These are phyloP conservation scores for Heliosperma pusillum DNA, from an alignment of 148 eudicot genomes.

Conservation along the genomic window DNA sequence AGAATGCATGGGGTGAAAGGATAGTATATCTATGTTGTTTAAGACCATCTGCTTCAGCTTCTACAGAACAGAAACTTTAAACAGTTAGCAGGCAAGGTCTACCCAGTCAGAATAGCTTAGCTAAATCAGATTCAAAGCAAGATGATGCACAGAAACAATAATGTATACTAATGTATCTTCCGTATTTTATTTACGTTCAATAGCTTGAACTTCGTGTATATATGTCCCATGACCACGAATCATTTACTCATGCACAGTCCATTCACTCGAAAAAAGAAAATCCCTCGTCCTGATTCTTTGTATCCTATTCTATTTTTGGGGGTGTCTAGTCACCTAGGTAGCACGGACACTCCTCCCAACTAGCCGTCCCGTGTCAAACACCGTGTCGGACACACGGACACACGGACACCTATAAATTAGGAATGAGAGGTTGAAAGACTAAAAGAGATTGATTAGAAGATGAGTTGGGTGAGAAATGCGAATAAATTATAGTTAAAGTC, in stretches of 20 bases:
- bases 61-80: slow-evolving; percentile 38
- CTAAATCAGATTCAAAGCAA: not conserved
- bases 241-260: not conserved
- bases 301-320: not conserved
- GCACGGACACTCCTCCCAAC: too few relatives aligned
- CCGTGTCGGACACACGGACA: too few relatives aligned
- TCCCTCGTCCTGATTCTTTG: not conserved
- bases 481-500: too few relatives aligned
- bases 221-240: not conserved
- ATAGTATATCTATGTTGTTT: slow-evolving; percentile 46
- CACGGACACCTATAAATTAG: too few relatives aligned
- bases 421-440: too few relatives aligned
- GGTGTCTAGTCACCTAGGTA: not conserved
- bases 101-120: not conserved
- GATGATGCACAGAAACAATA: not conserved
- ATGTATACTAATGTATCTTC: too few relatives aligned
- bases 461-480: too few relatives aligned
- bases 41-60: slow-evolving; percentile 75
- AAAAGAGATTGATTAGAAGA: too few relatives aligned
- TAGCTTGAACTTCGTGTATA: not conserved
- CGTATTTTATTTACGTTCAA: not conserved
- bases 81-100: slow-evolving; percentile 19
- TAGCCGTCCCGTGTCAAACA: too few relatives aligned
- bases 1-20: slow-evolving; percentile 80
- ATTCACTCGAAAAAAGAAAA: not conserved